phyloP scores from a whole-genome alignment of 2,329 filamentous ascomycete species.

The Ophiostoma himal-ulmi region DNA sequence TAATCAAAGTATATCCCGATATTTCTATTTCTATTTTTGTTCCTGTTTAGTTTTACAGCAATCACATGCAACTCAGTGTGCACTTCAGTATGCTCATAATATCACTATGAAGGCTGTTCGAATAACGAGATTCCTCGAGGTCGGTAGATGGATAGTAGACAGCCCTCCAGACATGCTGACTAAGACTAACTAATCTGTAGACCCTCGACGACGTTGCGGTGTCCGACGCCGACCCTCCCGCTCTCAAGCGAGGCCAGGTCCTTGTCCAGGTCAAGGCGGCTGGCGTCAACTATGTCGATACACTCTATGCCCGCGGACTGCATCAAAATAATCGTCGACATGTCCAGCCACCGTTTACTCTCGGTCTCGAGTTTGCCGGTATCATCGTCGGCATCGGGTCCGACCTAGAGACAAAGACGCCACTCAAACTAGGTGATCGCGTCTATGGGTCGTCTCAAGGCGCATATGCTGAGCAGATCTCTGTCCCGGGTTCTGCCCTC shows the following conservation, averaged over 20 bases:
- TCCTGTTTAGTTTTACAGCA: background rate
- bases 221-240: background rate
- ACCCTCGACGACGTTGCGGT: background rate
- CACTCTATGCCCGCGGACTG: conserved; percentile 51
- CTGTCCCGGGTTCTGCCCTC: conserved; percentile 30
- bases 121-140: background rate
- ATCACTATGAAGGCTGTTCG: background rate
- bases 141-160: background rate
- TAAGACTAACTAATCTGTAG: background rate
- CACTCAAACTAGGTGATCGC: background rate
- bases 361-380: conserved; percentile 58
- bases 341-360: conserved; percentile 51
- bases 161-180: background rate
- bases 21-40: background rate
- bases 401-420: conserved; percentile 32
- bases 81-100: background rate
- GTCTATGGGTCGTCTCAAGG: background rate
- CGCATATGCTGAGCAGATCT: conserved; percentile 41
- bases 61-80: background rate
- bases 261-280: conserved; percentile 42
- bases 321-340: conserved; percentile 57
- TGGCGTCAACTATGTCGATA: conserved; percentile 55
- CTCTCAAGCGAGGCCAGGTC: background rate
- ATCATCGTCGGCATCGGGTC: conserved; percentile 39
- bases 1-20: background rate